Conservation (phyloP, 495 filamentous ascomycete genomes). For the Aspergillus sclerotioniger region DNA sequence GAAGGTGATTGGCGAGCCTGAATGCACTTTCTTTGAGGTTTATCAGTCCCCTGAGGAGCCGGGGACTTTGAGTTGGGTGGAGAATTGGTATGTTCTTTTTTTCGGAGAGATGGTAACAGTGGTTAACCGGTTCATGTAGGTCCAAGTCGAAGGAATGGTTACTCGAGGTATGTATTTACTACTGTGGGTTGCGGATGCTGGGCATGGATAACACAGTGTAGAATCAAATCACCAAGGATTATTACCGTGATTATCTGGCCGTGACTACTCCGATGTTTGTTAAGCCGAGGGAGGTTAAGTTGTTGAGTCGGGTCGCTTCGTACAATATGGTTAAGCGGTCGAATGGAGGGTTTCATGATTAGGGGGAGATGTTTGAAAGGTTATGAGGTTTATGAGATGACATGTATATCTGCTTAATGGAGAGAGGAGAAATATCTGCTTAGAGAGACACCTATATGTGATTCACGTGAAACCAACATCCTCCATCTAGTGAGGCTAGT, state of each 20-base stretch:
- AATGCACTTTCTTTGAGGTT: constrained; percentile 50
- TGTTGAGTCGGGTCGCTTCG: constrained; percentile 34
- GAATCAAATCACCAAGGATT: constrained; percentile 49
- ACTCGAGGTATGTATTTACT: constrained; percentile 26
- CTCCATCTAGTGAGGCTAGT: no score
- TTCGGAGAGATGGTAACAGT: not conserved
- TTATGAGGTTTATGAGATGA: no score
- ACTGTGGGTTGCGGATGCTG: not conserved
- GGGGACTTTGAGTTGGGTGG: constrained; percentile 44
- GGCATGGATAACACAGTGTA: constrained; percentile 20
- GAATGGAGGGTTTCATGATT: not conserved
- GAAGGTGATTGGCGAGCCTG: constrained; percentile 41
- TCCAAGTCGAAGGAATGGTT: constrained; percentile 39
- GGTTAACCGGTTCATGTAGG: constrained; percentile 24
- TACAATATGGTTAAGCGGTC: constrained; percentile 28
- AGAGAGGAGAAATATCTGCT: no score
- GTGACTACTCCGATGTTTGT: constrained; percentile 48
- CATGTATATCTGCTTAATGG: no score
- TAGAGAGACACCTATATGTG: no score
- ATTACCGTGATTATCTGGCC: constrained; percentile 50
- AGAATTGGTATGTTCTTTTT: constrained; percentile 40
- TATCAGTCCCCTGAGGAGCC: constrained; percentile 41
- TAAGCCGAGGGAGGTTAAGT: constrained; percentile 39
- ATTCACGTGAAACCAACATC: no score
- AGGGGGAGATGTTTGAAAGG: no score